phyloP scores from a whole-genome alignment of 2,329 filamentous ascomycete genomes.

The Tolypocladium endophyticum region DNA sequence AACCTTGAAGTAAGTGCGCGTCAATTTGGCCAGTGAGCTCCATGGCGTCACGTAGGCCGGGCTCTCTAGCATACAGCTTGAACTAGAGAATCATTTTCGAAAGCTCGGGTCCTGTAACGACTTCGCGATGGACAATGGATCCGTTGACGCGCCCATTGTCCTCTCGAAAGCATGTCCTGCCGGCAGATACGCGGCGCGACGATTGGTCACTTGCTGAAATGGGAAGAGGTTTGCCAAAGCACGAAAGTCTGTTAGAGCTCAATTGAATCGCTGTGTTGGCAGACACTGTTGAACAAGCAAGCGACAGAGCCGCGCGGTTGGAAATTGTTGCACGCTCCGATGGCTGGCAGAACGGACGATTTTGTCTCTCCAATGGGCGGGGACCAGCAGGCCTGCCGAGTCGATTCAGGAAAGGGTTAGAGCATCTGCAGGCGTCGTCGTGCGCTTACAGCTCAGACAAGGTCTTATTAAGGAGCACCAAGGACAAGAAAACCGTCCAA shows the following conservation, averaged over 20 bases:
- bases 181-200: neutral
- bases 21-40: constrained; percentile 17
- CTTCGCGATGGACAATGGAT: neutral
- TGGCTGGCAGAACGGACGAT: neutral
- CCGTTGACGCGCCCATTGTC: neutral
- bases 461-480: neutral
- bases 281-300: neutral
- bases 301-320: neutral
- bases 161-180: neutral
- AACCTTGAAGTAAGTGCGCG: constrained; percentile 36
- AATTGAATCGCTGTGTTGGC: neutral
- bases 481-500: neutral
- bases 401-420: neutral
- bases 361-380: neutral
- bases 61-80: constrained; percentile 4
- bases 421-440: neutral
- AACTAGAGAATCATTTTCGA: neutral
- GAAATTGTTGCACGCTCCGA: neutral
- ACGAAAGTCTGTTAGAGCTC: neutral
- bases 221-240: neutral
- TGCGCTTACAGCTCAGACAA: neutral
- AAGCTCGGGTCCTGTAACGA: neutral
- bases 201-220: too few species aligned
- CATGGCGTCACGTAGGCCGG: constrained; percentile 11
- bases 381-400: neutral